A percentile compares a stretch with the other conserved stretches of the same genome.
phyloP scores from a whole-genome alignment of 1,139 yeast genomes.

The Wickerhamomyces sp. region DNA sequence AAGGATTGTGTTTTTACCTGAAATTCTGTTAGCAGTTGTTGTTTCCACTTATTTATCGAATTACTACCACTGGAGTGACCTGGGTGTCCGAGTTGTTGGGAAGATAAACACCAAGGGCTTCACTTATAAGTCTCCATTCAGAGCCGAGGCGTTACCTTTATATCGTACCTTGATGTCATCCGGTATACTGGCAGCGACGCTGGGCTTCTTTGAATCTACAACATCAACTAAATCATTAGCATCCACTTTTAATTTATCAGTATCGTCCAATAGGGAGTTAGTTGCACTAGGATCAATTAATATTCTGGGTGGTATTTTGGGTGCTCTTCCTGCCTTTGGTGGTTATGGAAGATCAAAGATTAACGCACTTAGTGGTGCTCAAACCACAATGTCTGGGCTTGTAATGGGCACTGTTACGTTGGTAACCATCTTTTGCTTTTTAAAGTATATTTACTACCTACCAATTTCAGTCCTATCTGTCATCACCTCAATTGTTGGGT shows the following conservation, averaged over 20 bases:
- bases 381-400: slow-evolving; percentile 78
- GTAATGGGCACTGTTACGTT: slow-evolving; percentile 75
- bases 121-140: slow-evolving; percentile 47
- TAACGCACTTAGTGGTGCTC: slow-evolving; percentile 82
- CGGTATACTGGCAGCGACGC: slow-evolving; percentile 73
- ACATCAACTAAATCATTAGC: slow-evolving; percentile 85
- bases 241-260: slow-evolving; percentile 58
- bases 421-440: slow-evolving; percentile 55
- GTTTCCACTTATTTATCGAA: slow-evolving; percentile 57
- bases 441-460: slow-evolving; percentile 64
- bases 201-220: slow-evolving; percentile 92
- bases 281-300: slow-evolving; percentile 83
- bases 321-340: slow-evolving; percentile 90
- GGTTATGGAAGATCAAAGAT: slow-evolving; percentile 94
- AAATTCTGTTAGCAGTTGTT: slow-evolving; percentile 71
- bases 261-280: slow-evolving; percentile 70
- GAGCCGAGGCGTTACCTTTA: slow-evolving; percentile 26
- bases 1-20: slow-evolving; percentile 57
- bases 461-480: slow-evolving; percentile 83
- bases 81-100: slow-evolving; percentile 70
- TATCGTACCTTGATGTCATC: slow-evolving; percentile 40
- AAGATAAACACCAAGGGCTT: slow-evolving; percentile 43
- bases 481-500: slow-evolving; percentile 75
- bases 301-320: slow-evolving; percentile 41
- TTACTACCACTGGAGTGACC: slow-evolving; percentile 46